Percentiles rank a stretch among this genome's conserved stretches.
Evolutionary conservation across 495 filamentous ascomycete genomes (phyloP).

Genomic region (Aspergillus cavernicola): DNA sequence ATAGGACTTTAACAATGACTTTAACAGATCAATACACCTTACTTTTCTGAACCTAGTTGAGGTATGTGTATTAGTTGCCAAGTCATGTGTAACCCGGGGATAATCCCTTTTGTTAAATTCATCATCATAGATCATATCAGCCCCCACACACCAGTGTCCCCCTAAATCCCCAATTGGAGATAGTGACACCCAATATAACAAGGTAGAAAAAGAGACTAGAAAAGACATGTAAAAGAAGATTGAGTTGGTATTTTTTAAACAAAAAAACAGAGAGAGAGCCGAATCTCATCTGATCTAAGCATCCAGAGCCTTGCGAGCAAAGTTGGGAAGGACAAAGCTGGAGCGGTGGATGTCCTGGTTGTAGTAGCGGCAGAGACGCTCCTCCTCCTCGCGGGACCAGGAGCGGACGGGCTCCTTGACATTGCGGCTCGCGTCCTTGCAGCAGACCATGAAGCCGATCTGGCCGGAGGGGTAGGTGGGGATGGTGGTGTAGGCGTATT

Average conservation of each 20-base stretch:
- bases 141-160: background rate
- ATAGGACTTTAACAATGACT: no score
- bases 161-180: constrained; percentile 1
- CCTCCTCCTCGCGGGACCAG: constrained; percentile 84
- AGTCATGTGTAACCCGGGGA: background rate
- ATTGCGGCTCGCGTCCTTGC: constrained; percentile 83
- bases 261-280: constrained; percentile 6
- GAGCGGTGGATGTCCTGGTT: constrained; percentile 93
- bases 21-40: no score
- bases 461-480: constrained; percentile 98
- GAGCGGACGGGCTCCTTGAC: constrained; percentile 75
- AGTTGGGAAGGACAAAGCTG: constrained; percentile 87
- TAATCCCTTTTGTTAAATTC: constrained; percentile 10
- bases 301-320: constrained; percentile 73
- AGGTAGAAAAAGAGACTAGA: background rate
- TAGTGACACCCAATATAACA: constrained; percentile 4
- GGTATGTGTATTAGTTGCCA: no score
- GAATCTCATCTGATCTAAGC: constrained; percentile 20
- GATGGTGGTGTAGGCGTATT: constrained; percentile 99
- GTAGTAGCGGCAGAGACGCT: constrained; percentile 89
- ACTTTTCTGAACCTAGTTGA: no score
- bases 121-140: constrained; percentile 22
- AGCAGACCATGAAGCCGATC: constrained; percentile 99
- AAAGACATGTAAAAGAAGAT: background rate
- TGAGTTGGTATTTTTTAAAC: constrained; percentile 2